Conservation (phyloP, 2,329 filamentous ascomycete species). For the Aspergillus hiratsukae region DNA sequence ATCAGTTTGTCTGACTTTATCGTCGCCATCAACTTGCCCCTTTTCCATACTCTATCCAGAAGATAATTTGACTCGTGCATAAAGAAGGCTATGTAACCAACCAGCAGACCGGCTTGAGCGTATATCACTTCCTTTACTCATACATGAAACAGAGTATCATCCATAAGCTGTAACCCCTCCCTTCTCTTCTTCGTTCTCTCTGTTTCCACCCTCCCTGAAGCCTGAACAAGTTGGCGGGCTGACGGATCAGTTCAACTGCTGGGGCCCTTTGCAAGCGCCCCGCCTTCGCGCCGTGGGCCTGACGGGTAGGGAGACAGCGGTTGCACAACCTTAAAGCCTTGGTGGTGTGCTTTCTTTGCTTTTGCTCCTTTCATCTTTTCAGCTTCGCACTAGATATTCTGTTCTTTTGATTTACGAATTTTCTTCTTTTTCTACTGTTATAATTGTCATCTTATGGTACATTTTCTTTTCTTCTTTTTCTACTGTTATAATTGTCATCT, state of each 20-base stretch:
- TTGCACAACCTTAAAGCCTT: slow-evolving; percentile 22
- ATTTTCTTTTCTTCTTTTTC: not conserved
- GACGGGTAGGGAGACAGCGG: slow-evolving; percentile 21
- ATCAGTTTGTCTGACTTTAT: not conserved
- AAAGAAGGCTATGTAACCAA: not conserved
- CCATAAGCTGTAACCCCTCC: not conserved
- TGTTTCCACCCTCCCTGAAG: not conserved
- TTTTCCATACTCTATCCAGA: not conserved
- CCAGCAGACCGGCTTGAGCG: not conserved
- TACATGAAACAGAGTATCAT: not conserved
- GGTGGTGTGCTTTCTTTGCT: slow-evolving; percentile 4
- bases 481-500: not conserved
- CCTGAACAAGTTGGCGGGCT: not conserved
- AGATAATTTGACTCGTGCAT: not conserved
- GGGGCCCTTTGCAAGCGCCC: slow-evolving; percentile 11
- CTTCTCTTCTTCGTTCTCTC: slow-evolving; percentile 1
- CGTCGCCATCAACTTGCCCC: too few species aligned
- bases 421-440: not conserved
- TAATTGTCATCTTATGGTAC: not conserved
- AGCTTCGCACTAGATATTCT: not conserved
- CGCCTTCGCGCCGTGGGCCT: slow-evolving; percentile 20
- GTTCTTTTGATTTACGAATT: not conserved
- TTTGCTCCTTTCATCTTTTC: not conserved
- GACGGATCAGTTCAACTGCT: not conserved
- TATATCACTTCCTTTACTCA: not conserved